A percentile compares a stretch with the other conserved stretches of the same genome.
Evolutionary conservation across 73 alveolate genomes (phyloP).

Genomic region (Tetrahymena borealis): DNA sequence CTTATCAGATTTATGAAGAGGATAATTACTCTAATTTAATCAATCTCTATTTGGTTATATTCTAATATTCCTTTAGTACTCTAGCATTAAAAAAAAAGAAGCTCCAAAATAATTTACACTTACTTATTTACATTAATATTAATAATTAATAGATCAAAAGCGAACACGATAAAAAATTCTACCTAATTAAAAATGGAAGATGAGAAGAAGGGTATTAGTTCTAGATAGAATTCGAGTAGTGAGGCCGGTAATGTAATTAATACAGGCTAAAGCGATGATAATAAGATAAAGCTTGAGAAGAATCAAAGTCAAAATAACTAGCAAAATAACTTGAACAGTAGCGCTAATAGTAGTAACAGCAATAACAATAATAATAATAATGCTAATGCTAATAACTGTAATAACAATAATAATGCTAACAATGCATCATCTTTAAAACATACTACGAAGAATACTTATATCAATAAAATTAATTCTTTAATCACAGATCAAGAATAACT

Average conservation of each 20-base stretch:
- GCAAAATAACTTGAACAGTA: background rate
- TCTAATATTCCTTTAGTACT: no score
- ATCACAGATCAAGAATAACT: constrained; percentile 11
- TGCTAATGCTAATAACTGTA: background rate
- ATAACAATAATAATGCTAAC: background rate
- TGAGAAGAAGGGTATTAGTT: background rate
- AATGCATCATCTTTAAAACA: constrained; percentile 7
- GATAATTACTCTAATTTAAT: no score
- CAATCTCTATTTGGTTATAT: no score
- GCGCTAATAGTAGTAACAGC: background rate
- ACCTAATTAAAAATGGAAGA: background rate
- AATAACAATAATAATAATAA: background rate
- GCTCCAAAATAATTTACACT: background rate
- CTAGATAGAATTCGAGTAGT: background rate
- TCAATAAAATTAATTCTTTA: constrained; percentile 18
- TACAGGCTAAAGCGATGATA: background rate
- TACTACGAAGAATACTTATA: constrained; percentile 29
- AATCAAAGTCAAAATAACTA: background rate
- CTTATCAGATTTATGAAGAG: background rate
- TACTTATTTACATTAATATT: background rate
- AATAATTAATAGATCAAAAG: background rate
- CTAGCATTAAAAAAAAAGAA: no score
- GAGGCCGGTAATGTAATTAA: background rate
- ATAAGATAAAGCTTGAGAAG: background rate
- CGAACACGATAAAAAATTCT: background rate